Base-by-base conservation (phyloP, 768 basidiomycete genomes). In the Rickenella mellea region DNA sequence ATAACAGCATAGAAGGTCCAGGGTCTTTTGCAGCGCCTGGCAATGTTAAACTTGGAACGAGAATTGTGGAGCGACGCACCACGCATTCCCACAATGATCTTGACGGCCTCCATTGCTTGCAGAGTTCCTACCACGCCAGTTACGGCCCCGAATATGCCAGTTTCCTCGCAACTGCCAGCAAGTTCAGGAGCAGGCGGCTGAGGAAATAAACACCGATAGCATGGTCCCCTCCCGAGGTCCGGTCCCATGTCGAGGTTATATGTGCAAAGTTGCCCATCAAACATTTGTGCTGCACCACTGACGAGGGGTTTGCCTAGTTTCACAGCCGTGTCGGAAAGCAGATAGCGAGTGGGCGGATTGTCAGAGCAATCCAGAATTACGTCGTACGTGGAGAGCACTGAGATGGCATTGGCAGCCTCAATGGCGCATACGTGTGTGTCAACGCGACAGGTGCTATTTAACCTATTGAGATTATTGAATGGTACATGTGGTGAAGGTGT, bases 121-220 rank as follows among this genome's bases (percentile, higher is more conserved):
- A 93, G 60, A 48, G 78, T 83, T 4, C 93, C 93, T 31, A 97
- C 87, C 38, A 89, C 66, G 1, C 94, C 94, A 0, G 89, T 88
- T 1, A 96, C 90, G 0, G 71, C 79, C 5, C 94, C 94, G 37
- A 96, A 63, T 4, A 98, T 80, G 1, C 94, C 93, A 4, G 79
- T 69, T 55, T 96, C 92, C 52, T 84, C 90, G 50, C 96, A 99
- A 7, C 80, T 77, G 6, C 88, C 83, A 1, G 73, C 62, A 21
- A 67, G 67, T 41, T 76, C 76, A 15, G 65, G 70, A 4, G 77
- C 70, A 1, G 91, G 79, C 2, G 90, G 79, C 40, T 70, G 74
- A 0, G 94, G 93, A 59, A 92, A 98, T 31, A 98, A 61, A 57
- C 96, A 98, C 12, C 96, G 74, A 60, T 94, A 97, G 61, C 96